Evolutionary conservation across 2,329 filamentous ascomycete species (phyloP).

Genomic region (Ophiosphaerella herpotricha): DNA sequence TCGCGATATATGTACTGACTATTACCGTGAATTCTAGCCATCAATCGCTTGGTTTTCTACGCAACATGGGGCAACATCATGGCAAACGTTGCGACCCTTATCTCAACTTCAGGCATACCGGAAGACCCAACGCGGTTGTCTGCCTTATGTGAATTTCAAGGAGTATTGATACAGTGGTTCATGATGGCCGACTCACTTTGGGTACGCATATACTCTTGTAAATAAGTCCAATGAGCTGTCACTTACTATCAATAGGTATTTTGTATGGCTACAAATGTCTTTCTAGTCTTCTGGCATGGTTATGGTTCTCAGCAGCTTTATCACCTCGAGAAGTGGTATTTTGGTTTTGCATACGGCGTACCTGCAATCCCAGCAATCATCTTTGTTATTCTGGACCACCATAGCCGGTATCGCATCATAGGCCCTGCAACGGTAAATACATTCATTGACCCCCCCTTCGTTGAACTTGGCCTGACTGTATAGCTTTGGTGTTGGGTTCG

Average conservation of each 20-base stretch:
- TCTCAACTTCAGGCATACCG: constrained; percentile 65
- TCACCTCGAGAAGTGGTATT: constrained; percentile 71
- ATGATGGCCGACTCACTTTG: constrained; percentile 21
- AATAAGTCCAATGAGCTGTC: constrained; percentile 60
- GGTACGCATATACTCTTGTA: constrained; percentile 74
- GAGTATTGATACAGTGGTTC: constrained; percentile 80
- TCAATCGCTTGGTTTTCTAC: constrained; percentile 83
- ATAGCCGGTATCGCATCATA: constrained; percentile 65
- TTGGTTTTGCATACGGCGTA: constrained; percentile 72
- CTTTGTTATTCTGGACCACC: constrained; percentile 67
- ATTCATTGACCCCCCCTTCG: neutral
- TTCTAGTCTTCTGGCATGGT: constrained; percentile 77
- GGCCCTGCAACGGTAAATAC: constrained; percentile 66
- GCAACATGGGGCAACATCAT: constrained; percentile 81
- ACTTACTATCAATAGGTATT: constrained; percentile 67
- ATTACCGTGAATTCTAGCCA: constrained; percentile 48
- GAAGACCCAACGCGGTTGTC: constrained; percentile 42
- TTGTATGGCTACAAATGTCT: constrained; percentile 83
- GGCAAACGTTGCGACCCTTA: constrained; percentile 75
- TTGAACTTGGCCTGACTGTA: constrained; percentile 1
- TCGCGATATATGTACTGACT: neutral
- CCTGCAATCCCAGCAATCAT: constrained; percentile 70
- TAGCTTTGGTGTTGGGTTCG: constrained; percentile 82
- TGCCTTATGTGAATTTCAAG: constrained; percentile 75
- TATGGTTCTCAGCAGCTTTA: constrained; percentile 69